phyloP scores from a whole-genome alignment of 805 yeast species.

The Lachancea cidri region DNA sequence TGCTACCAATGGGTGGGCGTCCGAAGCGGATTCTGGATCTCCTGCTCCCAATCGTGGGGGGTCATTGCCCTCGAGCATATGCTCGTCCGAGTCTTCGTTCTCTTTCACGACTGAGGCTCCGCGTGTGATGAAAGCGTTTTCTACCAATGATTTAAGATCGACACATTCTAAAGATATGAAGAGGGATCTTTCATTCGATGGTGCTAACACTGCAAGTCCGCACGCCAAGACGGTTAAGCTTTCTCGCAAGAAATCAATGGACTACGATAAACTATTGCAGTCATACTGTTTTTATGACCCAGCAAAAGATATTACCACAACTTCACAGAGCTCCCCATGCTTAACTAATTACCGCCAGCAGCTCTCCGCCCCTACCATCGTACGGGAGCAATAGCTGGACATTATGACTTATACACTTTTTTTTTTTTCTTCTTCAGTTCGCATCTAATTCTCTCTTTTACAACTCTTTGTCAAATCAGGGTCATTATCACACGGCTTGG shows the following conservation, averaged over 20 bases:
- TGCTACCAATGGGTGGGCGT: not conserved
- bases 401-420: not conserved
- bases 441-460: not conserved
- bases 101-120: not conserved
- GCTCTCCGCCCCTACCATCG: conserved; percentile 12
- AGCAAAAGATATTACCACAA: not conserved
- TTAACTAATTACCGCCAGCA: not conserved
- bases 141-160: not conserved
- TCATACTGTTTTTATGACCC: conserved; percentile 26
- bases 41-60: not conserved
- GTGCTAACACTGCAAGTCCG: not conserved
- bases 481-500: too few relatives aligned
- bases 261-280: conserved; percentile 24
- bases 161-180: conserved; percentile 1
- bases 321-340: conserved; percentile 2
- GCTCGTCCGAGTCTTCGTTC: not conserved
- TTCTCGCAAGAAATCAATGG: conserved; percentile 7
- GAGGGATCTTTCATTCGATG: conserved; percentile 1
- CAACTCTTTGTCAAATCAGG: not conserved
- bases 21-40: not conserved
- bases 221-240: not conserved
- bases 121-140: not conserved
- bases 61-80: not conserved
- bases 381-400: conserved; percentile 7
- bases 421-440: too few relatives aligned